Evolutionary conservation across 176 grass and related monocot genomes (phyloP).

Genomic region (Triticum urartu): DNA sequence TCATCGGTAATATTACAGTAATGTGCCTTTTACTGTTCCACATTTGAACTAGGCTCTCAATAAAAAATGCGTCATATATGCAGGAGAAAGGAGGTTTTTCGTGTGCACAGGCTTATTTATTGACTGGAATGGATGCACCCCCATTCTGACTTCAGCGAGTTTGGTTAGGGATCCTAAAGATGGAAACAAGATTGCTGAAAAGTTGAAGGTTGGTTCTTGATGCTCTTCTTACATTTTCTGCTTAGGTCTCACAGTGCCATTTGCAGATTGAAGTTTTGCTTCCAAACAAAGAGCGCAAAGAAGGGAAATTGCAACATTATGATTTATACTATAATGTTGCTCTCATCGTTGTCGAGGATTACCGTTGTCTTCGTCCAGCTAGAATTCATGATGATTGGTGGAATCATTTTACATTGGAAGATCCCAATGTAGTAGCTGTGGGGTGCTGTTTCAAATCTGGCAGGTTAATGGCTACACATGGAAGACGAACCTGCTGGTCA

Average conservation of each 20-base stretch:
- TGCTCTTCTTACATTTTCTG: background rate
- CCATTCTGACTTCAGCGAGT: conserved; percentile 11
- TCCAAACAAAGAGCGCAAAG: background rate
- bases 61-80: background rate
- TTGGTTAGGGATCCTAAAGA: conserved; percentile 13
- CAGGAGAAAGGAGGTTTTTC: conserved; percentile 13
- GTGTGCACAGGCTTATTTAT: conserved; percentile 2
- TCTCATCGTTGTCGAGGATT: conserved; percentile 1
- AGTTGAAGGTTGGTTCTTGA: conserved; percentile 8
- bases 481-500: background rate
- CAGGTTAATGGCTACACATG: background rate
- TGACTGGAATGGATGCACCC: background rate
- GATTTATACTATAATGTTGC: conserved; percentile 3
- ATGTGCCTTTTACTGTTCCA: background rate
- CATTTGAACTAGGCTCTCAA: background rate
- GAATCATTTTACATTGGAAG: background rate
- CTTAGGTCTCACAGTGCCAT: background rate
- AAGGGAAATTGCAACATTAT: background rate
- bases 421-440: background rate
- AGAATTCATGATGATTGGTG: background rate
- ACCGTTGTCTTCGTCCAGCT: background rate
- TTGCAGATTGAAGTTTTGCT: conserved; percentile 23
- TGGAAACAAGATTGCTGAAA: background rate
- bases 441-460: background rate
- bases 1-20: conserved; percentile 2